Conservation (phyloP, 2,329 filamentous ascomycete genomes). For the Byssothecium circinans region DNA sequence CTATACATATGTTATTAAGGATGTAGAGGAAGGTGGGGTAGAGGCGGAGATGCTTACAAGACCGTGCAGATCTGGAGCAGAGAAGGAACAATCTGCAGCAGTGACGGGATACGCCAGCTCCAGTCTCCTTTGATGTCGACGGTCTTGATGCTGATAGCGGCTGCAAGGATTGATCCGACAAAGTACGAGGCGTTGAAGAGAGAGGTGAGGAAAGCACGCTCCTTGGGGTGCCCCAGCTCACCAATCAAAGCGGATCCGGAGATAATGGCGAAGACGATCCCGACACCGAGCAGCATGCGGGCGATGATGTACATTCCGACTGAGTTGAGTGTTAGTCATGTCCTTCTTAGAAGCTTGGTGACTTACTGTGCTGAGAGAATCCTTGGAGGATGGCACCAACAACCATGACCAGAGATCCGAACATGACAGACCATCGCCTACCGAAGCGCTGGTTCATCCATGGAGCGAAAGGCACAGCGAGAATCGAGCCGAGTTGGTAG, state of each 20-base stretch:
- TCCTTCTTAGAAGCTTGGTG: not conserved
- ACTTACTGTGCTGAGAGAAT: slow-evolving; percentile 42
- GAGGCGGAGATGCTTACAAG: slow-evolving; percentile 22
- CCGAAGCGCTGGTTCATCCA: slow-evolving; percentile 49
- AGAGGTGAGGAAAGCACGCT: slow-evolving; percentile 61
- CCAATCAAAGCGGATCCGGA: slow-evolving; percentile 61
- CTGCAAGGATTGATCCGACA: slow-evolving; percentile 53
- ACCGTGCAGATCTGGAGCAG: slow-evolving; percentile 46
- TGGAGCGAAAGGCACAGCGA: slow-evolving; percentile 37
- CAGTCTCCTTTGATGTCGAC: slow-evolving; percentile 45
- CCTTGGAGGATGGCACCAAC: slow-evolving; percentile 63
- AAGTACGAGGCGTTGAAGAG: slow-evolving; percentile 64
- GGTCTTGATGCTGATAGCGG: slow-evolving; percentile 55
- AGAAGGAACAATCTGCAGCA: slow-evolving; percentile 55
- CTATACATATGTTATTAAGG: slow-evolving; percentile 11
- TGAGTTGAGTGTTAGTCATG: slow-evolving; percentile 11
- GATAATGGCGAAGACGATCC: slow-evolving; percentile 63
- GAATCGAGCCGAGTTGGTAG: slow-evolving; percentile 40
- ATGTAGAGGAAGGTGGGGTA: not conserved
- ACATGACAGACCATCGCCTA: slow-evolving; percentile 58
- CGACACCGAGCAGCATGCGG: slow-evolving; percentile 62
- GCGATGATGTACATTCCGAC: slow-evolving; percentile 62
- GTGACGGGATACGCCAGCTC: slow-evolving; percentile 56
- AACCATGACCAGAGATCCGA: slow-evolving; percentile 61
- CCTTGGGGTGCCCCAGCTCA: slow-evolving; percentile 63